Percentiles rank a stretch among this genome's conserved stretches.
Evolutionary conservation across 129 eudicot genomes (phyloP).

Genomic region (Kitagawia praeruptora): DNA sequence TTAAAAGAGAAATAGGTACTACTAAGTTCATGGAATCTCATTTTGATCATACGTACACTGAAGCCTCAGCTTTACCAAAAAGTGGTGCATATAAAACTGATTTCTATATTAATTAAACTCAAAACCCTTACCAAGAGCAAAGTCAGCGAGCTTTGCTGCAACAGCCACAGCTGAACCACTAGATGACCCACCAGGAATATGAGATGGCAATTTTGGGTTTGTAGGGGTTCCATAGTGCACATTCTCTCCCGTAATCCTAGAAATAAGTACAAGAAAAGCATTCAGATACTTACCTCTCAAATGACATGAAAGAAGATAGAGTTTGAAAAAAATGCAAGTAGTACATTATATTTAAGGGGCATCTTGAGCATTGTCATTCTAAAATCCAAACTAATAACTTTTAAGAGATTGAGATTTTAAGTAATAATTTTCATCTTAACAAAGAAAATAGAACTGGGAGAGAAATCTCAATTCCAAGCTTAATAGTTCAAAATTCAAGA

Average conservation of each 20-base stretch:
- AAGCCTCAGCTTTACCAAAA: not conserved
- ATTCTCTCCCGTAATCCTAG: slow-evolving; percentile 87
- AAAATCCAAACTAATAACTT: not conserved
- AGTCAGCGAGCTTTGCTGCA: slow-evolving; percentile 72
- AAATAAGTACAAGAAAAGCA: slow-evolving; percentile 20
- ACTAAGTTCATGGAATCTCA: not conserved
- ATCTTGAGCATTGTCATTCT: not conserved
- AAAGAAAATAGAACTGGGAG: not conserved
- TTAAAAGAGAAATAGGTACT: not conserved
- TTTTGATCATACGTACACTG: not conserved
- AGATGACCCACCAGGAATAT: slow-evolving; percentile 87
- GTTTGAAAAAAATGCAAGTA: not conserved
- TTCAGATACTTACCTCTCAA: slow-evolving; percentile 9
- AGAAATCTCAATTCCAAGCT: not conserved
- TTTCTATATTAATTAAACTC: not conserved
- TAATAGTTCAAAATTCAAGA: not conserved
- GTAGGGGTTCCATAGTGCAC: slow-evolving; percentile 77
- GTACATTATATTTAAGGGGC: not conserved
- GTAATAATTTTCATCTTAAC: not conserved
- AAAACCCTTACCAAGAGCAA: slow-evolving; percentile 64
- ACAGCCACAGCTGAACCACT: slow-evolving; percentile 95
- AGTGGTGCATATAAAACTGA: not conserved
- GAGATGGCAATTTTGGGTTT: slow-evolving; percentile 60
- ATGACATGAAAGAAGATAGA: not conserved
- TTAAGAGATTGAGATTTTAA: not conserved